phyloP scores from a whole-genome alignment of 192 early-diverging fungal species.

The Coemansia sp. region DNA sequence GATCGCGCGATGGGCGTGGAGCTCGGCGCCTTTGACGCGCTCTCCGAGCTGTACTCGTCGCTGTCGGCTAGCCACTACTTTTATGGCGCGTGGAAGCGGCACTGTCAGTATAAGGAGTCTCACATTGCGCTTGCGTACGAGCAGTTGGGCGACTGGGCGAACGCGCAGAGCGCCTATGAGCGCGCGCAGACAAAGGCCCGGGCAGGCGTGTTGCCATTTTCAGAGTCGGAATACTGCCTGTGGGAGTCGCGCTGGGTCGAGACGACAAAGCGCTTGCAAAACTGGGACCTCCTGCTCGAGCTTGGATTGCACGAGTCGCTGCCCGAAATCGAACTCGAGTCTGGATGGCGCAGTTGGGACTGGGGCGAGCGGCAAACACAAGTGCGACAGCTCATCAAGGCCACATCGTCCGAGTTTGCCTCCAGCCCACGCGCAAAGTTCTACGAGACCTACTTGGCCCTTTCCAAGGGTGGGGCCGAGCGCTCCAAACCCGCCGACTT shows the following conservation, averaged over 20 bases:
- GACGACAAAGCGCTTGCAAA: constrained; percentile 87
- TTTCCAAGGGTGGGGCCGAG: constrained; percentile 62
- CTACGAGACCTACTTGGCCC: constrained; percentile 81
- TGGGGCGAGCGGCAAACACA: constrained; percentile 73
- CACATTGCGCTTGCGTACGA: constrained; percentile 95
- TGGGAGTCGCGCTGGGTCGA: constrained; percentile 98
- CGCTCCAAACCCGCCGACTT: constrained; percentile 65
- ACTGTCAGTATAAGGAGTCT: constrained; percentile 87
- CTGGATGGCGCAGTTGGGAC: constrained; percentile 93
- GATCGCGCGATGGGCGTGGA: constrained; percentile 62
- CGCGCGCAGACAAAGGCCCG: constrained; percentile 89
- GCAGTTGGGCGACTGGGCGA: constrained; percentile 88
- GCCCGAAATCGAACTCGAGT: constrained; percentile 83
- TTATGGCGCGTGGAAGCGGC: constrained; percentile 87
- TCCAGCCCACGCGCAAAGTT: constrained; percentile 69
- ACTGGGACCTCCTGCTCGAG: constrained; percentile 96
- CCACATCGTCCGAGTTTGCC: constrained; percentile 63
- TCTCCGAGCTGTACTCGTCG: constrained; percentile 77
- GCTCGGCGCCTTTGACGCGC: constrained; percentile 85
- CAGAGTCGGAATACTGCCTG: constrained; percentile 91
- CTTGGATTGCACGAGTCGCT: constrained; percentile 87
- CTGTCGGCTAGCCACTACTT: constrained; percentile 94
- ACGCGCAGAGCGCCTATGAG: constrained; percentile 90
- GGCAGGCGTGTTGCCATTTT: constrained; percentile 78
- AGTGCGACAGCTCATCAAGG: constrained; percentile 65